Base-by-base conservation (phyloP, 2,329 filamentous ascomycete genomes). In the Pseudogymnoascus sp. region DNA sequence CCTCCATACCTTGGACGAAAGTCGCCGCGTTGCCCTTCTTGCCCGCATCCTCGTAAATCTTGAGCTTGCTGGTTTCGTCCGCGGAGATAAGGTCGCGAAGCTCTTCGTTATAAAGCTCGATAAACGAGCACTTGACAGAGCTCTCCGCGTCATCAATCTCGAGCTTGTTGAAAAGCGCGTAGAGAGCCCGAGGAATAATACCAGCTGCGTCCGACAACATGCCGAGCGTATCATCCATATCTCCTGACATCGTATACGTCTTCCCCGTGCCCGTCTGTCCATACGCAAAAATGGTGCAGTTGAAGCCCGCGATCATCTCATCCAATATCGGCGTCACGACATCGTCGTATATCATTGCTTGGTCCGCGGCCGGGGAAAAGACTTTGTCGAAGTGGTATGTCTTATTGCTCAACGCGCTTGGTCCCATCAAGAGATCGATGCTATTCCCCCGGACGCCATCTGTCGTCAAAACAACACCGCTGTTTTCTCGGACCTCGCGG, bases 241-340 rank as follows among this genome's bases (percentile, higher is more conserved):
- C 93, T 63, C 94, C 94, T 0, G 93, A 96, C 94, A 99, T 99
- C 23, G 94, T 99, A 76, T 99, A 99, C 12, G 94, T 99, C 76
- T 99, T 99, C 70, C 94, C 94, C 0, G 94, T 99, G 50, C 94
- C 94, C 0, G 94, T 99, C 75, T 99, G 94, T 25, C 94, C 94
- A 74, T 99, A 99, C 35, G 94, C 94, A 71, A 99, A 99, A 65
- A 99, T 96, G 4, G 94, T 99, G 77, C 94, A 99, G 75, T 99
- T 99, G 78, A 91, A 97, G 61, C 94, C 94, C 23, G 87, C 84
- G 44, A 99, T 83, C 82, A 97, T 96, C 91, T 99, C 92, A 69
- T 96, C 91, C 35, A 99, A 73, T 63, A 99, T 93, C 0, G 95
- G 95, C 67, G 88, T 86, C 14, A 97, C 94, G 4, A 96, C 92